These are phyloP conservation scores for Suillus ampliporus DNA, from an alignment of 768 basidiomycete species.

Conservation along the genomic window DNA sequence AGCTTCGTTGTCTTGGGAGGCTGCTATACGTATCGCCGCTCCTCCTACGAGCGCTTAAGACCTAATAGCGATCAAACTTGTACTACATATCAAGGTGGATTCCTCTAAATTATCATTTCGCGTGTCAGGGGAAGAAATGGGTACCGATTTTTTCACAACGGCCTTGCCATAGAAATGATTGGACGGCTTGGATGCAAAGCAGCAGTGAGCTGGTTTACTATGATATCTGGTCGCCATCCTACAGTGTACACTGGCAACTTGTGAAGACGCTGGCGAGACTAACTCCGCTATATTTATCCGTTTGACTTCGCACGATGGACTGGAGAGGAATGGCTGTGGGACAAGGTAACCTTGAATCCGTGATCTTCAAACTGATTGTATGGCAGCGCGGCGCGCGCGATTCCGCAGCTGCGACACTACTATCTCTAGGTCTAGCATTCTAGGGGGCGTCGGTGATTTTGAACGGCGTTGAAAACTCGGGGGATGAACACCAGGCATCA, in stretches of 20 bases:
- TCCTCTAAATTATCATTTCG: background rate
- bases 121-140: background rate
- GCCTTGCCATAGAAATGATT: background rate
- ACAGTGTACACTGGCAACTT: background rate
- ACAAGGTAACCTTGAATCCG: background rate
- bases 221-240: background rate
- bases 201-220: background rate
- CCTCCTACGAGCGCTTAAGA: background rate
- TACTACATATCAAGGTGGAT: background rate
- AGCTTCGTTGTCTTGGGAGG: background rate
- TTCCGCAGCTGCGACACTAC: background rate
- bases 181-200: background rate
- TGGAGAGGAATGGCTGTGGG: too few relatives aligned
- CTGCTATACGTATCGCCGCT: background rate
- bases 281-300: too few relatives aligned
- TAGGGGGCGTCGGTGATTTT: background rate
- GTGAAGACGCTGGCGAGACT: too few relatives aligned
- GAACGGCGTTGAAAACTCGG: background rate
- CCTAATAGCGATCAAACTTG: too few relatives aligned
- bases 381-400: background rate
- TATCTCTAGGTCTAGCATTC: background rate
- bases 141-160: background rate
- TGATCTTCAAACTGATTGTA: background rate
- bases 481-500: background rate
- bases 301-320: too few relatives aligned